Evolutionary conservation across 2,329 filamentous ascomycete genomes (phyloP).

Genomic region (Huntiella savannae): DNA sequence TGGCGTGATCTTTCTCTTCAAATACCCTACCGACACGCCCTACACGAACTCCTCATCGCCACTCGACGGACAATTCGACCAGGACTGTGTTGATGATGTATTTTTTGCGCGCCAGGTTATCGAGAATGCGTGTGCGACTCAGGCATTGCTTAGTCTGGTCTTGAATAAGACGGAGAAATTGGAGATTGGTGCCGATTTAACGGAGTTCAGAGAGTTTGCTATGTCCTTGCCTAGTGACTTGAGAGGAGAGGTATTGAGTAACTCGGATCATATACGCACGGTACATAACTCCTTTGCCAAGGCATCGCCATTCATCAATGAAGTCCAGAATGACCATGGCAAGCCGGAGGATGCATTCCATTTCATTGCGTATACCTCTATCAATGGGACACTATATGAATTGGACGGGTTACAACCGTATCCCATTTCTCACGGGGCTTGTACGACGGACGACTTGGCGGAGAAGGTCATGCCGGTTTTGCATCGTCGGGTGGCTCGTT

Average conservation of each 20-base stretch:
- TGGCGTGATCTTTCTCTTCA: slow-evolving; percentile 98
- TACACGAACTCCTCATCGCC: slow-evolving; percentile 44
- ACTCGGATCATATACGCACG: slow-evolving; percentile 49
- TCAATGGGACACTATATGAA: slow-evolving; percentile 72
- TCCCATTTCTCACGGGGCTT: slow-evolving; percentile 73
- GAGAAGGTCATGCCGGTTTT: slow-evolving; percentile 71
- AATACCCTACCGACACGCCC: slow-evolving; percentile 58
- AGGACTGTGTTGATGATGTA: slow-evolving; percentile 50
- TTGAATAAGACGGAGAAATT: slow-evolving; percentile 62
- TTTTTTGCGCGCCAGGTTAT: slow-evolving; percentile 97
- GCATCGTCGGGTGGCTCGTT: slow-evolving; percentile 63
- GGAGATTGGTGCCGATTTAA: slow-evolving; percentile 51
- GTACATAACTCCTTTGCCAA: slow-evolving; percentile 84
- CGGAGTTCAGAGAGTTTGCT: slow-evolving; percentile 75
- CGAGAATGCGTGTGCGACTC: slow-evolving; percentile 94
- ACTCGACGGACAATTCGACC: slow-evolving; percentile 66
- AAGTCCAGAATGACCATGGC: slow-evolving; percentile 49
- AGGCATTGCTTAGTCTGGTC: slow-evolving; percentile 79
- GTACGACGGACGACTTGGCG: slow-evolving; percentile 52
- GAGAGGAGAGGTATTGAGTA: slow-evolving; percentile 40
- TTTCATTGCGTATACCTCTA: slow-evolving; percentile 83
- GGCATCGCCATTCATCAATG: slow-evolving; percentile 79
- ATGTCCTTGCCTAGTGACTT: slow-evolving; percentile 61
- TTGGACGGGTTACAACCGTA: slow-evolving; percentile 85
- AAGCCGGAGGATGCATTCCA: slow-evolving; percentile 83